phyloP scores from a whole-genome alignment of 2,329 filamentous ascomycete genomes.

The Exophiala aquamarina region DNA sequence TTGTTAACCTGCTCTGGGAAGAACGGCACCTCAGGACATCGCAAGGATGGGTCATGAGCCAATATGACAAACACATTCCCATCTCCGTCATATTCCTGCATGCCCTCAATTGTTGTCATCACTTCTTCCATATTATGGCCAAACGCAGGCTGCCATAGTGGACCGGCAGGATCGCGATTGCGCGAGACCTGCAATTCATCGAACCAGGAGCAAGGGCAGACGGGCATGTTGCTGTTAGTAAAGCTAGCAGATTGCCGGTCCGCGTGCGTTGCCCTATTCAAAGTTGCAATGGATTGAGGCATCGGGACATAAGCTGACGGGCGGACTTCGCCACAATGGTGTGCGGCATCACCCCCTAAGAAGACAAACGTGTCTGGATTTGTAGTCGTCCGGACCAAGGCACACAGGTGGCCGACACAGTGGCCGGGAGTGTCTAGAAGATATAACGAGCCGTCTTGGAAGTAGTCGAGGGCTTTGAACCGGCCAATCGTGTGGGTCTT shows the following conservation, averaged over 20 bases:
- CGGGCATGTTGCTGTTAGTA: background rate
- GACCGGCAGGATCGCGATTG: constrained; percentile 8
- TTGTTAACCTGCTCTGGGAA: constrained; percentile 32
- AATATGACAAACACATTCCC: constrained; percentile 33
- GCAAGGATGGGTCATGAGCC: constrained; percentile 32
- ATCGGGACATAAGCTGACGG: constrained; percentile 38
- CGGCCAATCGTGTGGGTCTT: constrained; percentile 30
- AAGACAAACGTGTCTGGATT: constrained; percentile 41
- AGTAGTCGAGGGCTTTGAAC: constrained; percentile 43
- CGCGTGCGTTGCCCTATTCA: background rate
- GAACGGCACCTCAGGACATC: constrained; percentile 26
- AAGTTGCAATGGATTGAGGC: constrained; percentile 32
- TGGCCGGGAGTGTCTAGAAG: constrained; percentile 48
- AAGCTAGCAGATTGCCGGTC: too few relatives aligned
- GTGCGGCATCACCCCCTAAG: constrained; percentile 46
- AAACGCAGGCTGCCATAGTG: constrained; percentile 28
- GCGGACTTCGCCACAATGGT: constrained; percentile 40
- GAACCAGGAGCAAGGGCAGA: constrained; percentile 13
- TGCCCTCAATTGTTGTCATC: constrained; percentile 25
- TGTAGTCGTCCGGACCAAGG: constrained; percentile 43
- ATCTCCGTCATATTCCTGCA: constrained; percentile 31
- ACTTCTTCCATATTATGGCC: constrained; percentile 29
- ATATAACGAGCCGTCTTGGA: constrained; percentile 40
- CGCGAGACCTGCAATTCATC: constrained; percentile 6
- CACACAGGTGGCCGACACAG: constrained; percentile 50